Base-by-base conservation (phyloP, 1,284 basidiomycete genomes). In the Irpex rosettiformis region DNA sequence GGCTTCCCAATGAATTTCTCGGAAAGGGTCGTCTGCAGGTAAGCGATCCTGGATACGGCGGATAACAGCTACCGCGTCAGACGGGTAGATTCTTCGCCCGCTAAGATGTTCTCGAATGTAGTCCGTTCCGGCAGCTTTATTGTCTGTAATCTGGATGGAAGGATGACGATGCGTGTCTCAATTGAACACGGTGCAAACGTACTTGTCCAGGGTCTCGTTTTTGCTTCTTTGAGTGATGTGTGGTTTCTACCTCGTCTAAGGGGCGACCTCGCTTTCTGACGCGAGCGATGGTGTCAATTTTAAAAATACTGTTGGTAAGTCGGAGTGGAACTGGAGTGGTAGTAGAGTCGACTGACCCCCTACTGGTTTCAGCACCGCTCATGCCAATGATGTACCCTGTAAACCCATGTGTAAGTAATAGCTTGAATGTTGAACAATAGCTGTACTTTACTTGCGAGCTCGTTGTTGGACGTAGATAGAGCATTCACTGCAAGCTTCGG, bases 91-190 rank as follows among this genome's bases (percentile, higher is more conserved):
- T 43, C 33, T 45, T 13, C 42, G 45, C 3, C 60, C 58, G 10
- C 60, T 64, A 4, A 42, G 49, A 28, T 60, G 58, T 25, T 63
- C 62, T 25, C 54, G 29, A 18, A 59, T 54, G 40, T 51, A 57
- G 8, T 53, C 57, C 22, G 29, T 24, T 18, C 11, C 22, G 22
- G 33, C 42, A 8, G n/a, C 40, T 6, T 30, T n/a, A 6, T 45
- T 18, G 43, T 24, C 24, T 4, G n/a, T 28, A 11, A 37, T 37
- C 33, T 37, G 22, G 51, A 8, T 24, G 52, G n/a, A 27, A n/a
- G n/a, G n/a, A n/a, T n/a, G n/a, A n/a, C n/a, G n/a, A n/a, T n/a
- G n/a, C n/a, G n/a, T n/a, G n/a, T n/a, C n/a, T n/a, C n/a, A n/a
- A n/a, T n/a, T n/a, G n/a, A n/a, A n/a, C n/a, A n/a, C n/a, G n/a